Conservation (phyloP, 2,329 filamentous ascomycete genomes). For the Ophiostoma piceae region DNA sequence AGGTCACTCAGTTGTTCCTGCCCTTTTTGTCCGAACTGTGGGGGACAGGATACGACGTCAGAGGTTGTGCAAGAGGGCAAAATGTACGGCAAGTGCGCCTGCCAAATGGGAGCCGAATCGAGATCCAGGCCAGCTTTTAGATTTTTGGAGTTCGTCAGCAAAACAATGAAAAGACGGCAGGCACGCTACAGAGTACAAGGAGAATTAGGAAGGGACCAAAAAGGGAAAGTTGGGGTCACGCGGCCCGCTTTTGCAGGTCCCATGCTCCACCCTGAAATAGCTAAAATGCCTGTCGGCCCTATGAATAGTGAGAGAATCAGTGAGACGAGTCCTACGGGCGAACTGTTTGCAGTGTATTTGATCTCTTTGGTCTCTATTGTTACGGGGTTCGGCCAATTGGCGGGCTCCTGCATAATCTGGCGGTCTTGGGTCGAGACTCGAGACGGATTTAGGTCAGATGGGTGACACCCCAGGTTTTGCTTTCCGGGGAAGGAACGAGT, state of each 20-base stretch:
- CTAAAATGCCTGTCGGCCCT: background rate
- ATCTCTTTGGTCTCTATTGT: background rate
- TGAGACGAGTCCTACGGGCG: background rate
- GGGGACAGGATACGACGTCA: background rate
- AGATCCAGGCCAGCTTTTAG: background rate
- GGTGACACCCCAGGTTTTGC: background rate
- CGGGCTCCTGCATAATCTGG: background rate
- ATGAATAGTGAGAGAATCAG: background rate
- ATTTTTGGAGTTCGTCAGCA: background rate
- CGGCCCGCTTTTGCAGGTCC: conserved; percentile 1
- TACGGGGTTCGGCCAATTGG: background rate
- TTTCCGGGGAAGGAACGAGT: conserved; percentile 1
- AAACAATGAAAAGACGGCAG: background rate
- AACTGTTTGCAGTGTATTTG: background rate
- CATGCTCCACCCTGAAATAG: conserved; percentile 1
- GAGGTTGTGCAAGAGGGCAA: background rate
- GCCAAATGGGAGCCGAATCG: background rate
- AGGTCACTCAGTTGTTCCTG: background rate
- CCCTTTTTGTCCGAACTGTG: background rate
- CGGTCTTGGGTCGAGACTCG: background rate
- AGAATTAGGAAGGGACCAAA: background rate
- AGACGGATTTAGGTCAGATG: background rate
- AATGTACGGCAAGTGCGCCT: background rate
- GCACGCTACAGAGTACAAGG: background rate
- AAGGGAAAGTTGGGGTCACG: background rate